phyloP scores from a whole-genome alignment of 2,329 filamentous ascomycete species.

The Colletotrichum euphorbiae region DNA sequence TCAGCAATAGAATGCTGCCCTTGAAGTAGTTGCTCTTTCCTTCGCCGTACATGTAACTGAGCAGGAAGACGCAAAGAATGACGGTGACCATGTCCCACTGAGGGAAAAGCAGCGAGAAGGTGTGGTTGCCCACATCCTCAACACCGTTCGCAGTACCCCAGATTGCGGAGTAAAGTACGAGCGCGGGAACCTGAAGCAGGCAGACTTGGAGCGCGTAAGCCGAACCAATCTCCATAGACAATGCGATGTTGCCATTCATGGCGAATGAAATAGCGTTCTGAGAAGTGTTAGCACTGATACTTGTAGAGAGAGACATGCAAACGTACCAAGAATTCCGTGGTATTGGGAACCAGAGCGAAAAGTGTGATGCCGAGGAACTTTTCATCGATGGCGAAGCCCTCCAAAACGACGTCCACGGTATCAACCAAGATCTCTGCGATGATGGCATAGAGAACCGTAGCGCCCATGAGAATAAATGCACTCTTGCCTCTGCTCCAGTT shows the following conservation, averaged over 20 bases:
- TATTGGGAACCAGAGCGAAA: constrained; percentile 97
- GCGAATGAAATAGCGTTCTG: constrained; percentile 98
- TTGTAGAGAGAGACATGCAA: not conserved
- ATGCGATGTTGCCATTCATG: constrained; percentile 98
- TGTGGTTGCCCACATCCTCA: constrained; percentile 65
- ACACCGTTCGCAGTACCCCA: constrained; percentile 55
- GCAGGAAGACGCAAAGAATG: constrained; percentile 93
- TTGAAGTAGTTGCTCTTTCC: constrained; percentile 99
- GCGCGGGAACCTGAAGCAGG: constrained; percentile 89
- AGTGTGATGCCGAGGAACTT: constrained; percentile 98
- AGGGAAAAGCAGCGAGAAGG: constrained; percentile 91
- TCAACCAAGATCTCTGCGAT: constrained; percentile 98
- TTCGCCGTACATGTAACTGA: constrained; percentile 98
- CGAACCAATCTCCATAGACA: constrained; percentile 99
- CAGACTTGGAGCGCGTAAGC: constrained; percentile 97
- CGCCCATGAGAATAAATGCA: constrained; percentile 86
- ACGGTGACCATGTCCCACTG: constrained; percentile 99
- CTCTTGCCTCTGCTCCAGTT: constrained; percentile 97
- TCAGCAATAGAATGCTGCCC: constrained; percentile 92
- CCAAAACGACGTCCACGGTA: constrained; percentile 95
- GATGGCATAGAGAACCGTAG: constrained; percentile 93
- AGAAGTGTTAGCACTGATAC: not conserved
- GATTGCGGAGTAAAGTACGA: constrained; percentile 91
- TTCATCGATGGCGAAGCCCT: constrained; percentile 91
- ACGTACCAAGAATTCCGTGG: constrained; percentile 92